Evolutionary conservation across 2,329 filamentous ascomycete genomes (phyloP), one percentile per base, ranked within the genome.

Genomic region (Helicocarpus griseus): DNA sequence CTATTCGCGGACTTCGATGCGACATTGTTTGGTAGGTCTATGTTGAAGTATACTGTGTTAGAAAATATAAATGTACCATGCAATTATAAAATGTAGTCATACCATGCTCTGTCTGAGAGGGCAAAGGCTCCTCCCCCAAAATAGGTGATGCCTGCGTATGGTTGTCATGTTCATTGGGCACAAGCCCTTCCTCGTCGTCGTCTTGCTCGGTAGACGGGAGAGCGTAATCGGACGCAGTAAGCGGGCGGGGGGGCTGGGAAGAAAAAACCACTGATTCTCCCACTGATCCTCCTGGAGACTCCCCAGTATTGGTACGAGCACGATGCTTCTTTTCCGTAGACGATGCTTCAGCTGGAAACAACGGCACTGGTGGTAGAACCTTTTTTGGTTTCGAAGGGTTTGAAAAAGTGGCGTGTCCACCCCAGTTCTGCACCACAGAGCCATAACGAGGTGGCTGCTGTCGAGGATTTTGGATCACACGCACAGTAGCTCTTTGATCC

Each of bases 341-440:
- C 2, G 21, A 3, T 13, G 26, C 35, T 2, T n/a, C 4, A 29
- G 19, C 39, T 13, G 31, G n/a, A 33, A 53, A 55, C 17, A 55
- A 24, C 4, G 53, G 53, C 8, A 54, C 49, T 2, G 53, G 53
- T 22, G 50, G 47, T n/a, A n/a, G 7, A 31, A 31, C 29, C 29
- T n/a, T n/a, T 19, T 21, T 21, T n/a, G 31, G 29, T 36, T 21
- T 22, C 40, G 31, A 33, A 17, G 22, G 17, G 13, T 13, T 28
- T n/a, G 17, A 5, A 22, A 22, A 38, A 52, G 2, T 51, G 13
- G n/a, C 36, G 22, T 3, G 53, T 21, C 22, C 41, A 8, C 62
- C 61, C 63, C 67, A 69, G 45, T 70, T 68, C 39, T 65, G 65
- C 2, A 58, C 54, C 4, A 69, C 65, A 2, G 69, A 70, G 4